Percentiles rank a stretch among this genome's conserved stretches.
phyloP scores from a whole-genome alignment of 139 green algal species.

The Chlorella sorokiniana region DNA sequence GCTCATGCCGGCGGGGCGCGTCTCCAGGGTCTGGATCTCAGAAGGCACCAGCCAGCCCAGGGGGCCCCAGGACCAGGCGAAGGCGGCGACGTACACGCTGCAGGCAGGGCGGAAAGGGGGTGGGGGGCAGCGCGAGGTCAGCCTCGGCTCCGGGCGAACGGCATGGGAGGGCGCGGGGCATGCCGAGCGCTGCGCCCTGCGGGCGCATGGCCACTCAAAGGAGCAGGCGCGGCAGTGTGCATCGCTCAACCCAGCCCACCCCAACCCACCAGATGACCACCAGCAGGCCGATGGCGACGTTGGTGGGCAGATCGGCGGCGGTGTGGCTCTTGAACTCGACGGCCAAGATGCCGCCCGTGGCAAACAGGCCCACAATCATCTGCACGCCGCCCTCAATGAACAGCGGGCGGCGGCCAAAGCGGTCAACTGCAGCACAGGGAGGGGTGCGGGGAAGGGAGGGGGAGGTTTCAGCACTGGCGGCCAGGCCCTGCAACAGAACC shows the following conservation, averaged over 20 bases:
- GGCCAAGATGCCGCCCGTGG: too few relatives aligned
- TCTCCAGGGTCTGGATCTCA: slow-evolving; percentile 65
- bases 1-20: slow-evolving; percentile 45
- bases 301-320: slow-evolving; percentile 23
- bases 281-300: slow-evolving; percentile 50
- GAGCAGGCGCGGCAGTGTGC: too few relatives aligned
- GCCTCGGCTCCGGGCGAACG: too few relatives aligned
- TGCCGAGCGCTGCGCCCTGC: too few relatives aligned
- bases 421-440: slow-evolving; percentile 60
- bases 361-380: slow-evolving; percentile 59
- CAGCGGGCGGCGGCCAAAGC: slow-evolving; percentile 49
- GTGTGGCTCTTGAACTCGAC: slow-evolving; percentile 53
- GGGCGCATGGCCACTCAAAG: too few relatives aligned
- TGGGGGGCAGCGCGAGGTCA: too few relatives aligned
- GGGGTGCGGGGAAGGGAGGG: slow-evolving; percentile 53
- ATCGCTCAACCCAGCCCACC: too few relatives aligned
- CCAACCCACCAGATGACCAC: slow-evolving; percentile 75
- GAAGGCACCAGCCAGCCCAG: slow-evolving; percentile 70
- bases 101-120: too few relatives aligned
- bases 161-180: too few relatives aligned
- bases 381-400: slow-evolving; percentile 67
- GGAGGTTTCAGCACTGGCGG: slow-evolving; percentile 18
- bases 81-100: slow-evolving; percentile 71
- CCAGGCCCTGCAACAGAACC: slow-evolving; percentile 45
- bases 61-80: slow-evolving; percentile 76